Base-by-base conservation (phyloP, 441 rosid genomes). In the Bocquillonia castaneifolia region DNA sequence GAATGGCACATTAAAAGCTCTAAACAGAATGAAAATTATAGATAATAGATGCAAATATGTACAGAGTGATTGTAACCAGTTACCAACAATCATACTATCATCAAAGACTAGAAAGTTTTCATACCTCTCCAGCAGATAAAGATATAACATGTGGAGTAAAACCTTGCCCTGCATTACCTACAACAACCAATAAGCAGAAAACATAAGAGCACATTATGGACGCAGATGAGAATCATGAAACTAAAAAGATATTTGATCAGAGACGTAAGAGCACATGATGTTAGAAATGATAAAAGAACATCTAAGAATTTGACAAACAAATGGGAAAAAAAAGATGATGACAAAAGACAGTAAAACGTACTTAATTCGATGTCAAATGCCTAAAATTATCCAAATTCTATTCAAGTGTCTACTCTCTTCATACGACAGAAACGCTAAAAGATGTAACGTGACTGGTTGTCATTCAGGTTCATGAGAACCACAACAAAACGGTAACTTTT, bases 41-140 rank as follows among this genome's bases (percentile, higher is more conserved):
- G 10, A 48, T 3, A 9, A 25, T 9, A 20, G 0, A 50, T 48
- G 28, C 25, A 57, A 18, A 20, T 13, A 22, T 55, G 6, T 20
- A 63, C 29, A 22, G 3, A 47, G 44, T 34, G 56, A 12, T 50
- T 17, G 37, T 44, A 37, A 31, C 26, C 10, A 23, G 31, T 22
- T n/a, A 44, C 22, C 0, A 20, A 32, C 18, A 32, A 54, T 65
- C 45, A 31, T 5, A 51, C 8, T 4, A 65, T 55, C 57, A 32
- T 50, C 31, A 34, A 50, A 67, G 56, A 68, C 17, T 44, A 32
- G 0, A n/a, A 53, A 31, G 52, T 36, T 32, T 71, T 34, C 88
- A 73, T 90, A 94, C 99, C 93, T 94, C 99, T 54, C 96, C 98
- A 68, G 86, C 86, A 74, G 86, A 81, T 77, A 88, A 86, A 77